Base-by-base conservation (phyloP, 2,329 filamentous ascomycete genomes). In the Cryphonectria naterciae region DNA sequence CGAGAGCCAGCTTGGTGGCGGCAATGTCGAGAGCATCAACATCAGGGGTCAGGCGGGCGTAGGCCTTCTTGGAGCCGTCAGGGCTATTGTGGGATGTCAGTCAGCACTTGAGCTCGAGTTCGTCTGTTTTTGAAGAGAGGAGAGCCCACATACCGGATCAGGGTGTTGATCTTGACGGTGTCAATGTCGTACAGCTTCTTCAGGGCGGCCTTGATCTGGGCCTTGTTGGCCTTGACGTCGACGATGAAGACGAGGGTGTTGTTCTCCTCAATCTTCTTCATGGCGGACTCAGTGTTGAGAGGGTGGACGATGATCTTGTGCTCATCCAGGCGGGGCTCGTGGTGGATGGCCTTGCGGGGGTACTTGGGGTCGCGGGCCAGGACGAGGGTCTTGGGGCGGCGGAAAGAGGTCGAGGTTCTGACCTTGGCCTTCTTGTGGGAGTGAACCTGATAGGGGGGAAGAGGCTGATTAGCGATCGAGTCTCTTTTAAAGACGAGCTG, bases 191-290 rank as follows among this genome's bases (percentile, higher is more conserved):
- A 99, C 78, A 98, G 92, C 92, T 96, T 97, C 94, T 98, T 99
- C 78, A 99, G 88, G 75, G 95, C 93, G 80, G 91, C 88, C 91
- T 98, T 98, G 88, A 99, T 99, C 89, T 99, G 96, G 83, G 94
- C 91, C 93, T 99, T 99, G 92, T 99, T 99, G 85, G 95, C 91
- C 92, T 97, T 97, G 85, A 95, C 87, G 79, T 98, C 93, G 81
- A 97, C 94, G 79, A 97, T 97, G 90, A 98, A 98, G 83, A 97
- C 94, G 68, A 99, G 91, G 78, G 96, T 99, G 91, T 99, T 99
- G 91, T 99, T 95, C 92, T 99, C 96, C 90, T 99, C 96, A 79
- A 99, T 98, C 93, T 98, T 81, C 94, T 99, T 99, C 95, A 99
- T 98, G 81, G 97, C 96, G 82, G 92, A 96, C 92, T 99, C 96